phyloP scores from a whole-genome alignment of 1,139 yeast species.

The Protomyces lactucae-debilis region DNA sequence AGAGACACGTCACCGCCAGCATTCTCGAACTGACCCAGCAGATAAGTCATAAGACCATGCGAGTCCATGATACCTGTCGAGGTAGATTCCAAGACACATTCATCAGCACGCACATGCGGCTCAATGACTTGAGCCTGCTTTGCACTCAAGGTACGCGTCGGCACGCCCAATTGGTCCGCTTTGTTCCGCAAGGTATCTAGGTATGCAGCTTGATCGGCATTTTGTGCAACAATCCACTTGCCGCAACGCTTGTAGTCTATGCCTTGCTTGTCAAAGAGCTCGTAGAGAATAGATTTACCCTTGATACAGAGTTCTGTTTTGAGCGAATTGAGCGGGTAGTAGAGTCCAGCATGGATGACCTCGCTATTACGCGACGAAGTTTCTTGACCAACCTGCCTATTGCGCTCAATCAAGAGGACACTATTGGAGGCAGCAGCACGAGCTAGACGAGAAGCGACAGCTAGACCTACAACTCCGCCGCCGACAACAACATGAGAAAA shows the following conservation, averaged over 20 bases:
- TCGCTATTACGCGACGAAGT: conserved; percentile 86
- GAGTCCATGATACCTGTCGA: conserved; percentile 81
- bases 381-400: conserved; percentile 62
- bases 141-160: conserved; percentile 53
- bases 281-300: conserved; percentile 67
- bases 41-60: conserved; percentile 63
- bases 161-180: conserved; percentile 48
- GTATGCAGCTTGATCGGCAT: conserved; percentile 56
- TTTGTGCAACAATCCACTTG: conserved; percentile 84
- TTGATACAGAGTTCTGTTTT: conserved; percentile 65
- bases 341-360: conserved; percentile 86
- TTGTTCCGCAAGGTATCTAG: conserved; percentile 51
- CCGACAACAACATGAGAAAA: conserved; percentile 80
- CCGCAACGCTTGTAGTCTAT: conserved; percentile 66
- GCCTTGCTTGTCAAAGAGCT: conserved; percentile 47
- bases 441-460: conserved; percentile 67
- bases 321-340: conserved; percentile 64
- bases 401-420: conserved; percentile 67
- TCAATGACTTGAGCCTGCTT: conserved; percentile 47
- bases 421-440: conserved; percentile 44
- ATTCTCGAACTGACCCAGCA: conserved; percentile 51
- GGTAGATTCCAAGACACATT: conserved; percentile 69
- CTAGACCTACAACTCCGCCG: conserved; percentile 83
- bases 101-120: conserved; percentile 61
- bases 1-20: conserved; percentile 62